Base-by-base conservation (phyloP, 495 filamentous ascomycete genomes). In the Cenococcum geophilum region DNA sequence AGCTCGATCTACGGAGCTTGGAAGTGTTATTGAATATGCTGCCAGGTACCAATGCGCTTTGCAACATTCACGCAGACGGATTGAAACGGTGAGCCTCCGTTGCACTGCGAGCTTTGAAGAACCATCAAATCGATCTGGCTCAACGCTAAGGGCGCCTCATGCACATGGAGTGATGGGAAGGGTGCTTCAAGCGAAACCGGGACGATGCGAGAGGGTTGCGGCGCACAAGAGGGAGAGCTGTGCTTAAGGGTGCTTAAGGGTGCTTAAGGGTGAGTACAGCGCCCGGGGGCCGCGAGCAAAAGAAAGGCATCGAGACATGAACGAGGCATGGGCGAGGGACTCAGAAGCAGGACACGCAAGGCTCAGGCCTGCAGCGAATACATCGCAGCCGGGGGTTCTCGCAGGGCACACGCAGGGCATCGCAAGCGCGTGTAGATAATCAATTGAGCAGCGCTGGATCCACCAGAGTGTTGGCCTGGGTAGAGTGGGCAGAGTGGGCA, bases 91-190 rank as follows among this genome's bases (percentile, higher is more conserved):
- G 23, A 58, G 61, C 42, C 40, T 55, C 34, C 1, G 65, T 68
- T 59, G 58, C 65, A 65, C 60, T 55, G 37, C 58, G 63, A 62
- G 66, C 60, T 27, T 16, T 23, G 37, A 45, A 36, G 12, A 53
- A 58, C 22, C 40, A 56, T 42, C 36, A 34, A 49, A 61, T 65
- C 59, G 63, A 62, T 62, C 63, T 63, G 59, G 55, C 51, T 60
- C 60, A 62, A 49, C 60, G 62, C 68, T 63, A 68, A 66, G 58
- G 59, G 50, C 68, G 68, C 68, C 61, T 66, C 68, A 65, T 70
- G 68, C 65, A 68, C 56, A 60, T 68, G 34, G 65, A 63, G 68
- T 55, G 61, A 67, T 65, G 55, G 64, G 64, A 47, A 50, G 53
- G 65, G 27, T 59, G 50, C 49, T 56, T 27, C 57, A 64, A 21